Base-by-base conservation (phyloP, 495 filamentous ascomycete genomes). In the Aspergillus coremiiformis region DNA sequence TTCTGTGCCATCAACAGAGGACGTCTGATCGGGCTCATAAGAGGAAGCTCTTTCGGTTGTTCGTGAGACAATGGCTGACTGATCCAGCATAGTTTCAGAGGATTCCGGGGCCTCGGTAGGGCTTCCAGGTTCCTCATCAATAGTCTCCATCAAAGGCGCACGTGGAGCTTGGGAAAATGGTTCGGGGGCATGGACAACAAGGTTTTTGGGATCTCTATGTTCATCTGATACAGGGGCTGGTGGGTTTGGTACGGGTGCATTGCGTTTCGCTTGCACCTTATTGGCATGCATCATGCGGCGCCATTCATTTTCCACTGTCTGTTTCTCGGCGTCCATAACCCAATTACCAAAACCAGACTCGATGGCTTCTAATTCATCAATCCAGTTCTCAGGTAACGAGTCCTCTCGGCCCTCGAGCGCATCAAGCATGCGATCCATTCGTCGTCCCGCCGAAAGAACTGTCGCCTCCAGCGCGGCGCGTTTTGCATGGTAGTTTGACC, bases 341-440 rank as follows among this genome's bases (percentile, higher is more conserved):
- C 93, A 97, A 12, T 79, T 72, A 7, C 81, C 78, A 67, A 90
- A 95, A n/a, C 85, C 79, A 10, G 79, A 74, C 60, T 98, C 94
- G 12, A 96, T 68, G 0, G 66, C 64, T 62, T 97, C 94, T 59
- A 97, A 79, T 6, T 83, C 75, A 51, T 91, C 88, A 42, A 96
- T 80, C 94, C 94, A 98, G 17, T 68, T 60, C 27, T 95, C 89
- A 0, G 93, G 93, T 9, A 98, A 64, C 3, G 85, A 85, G 57
- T 98, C 93, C 47, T 84, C 74, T 22, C 82, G 77, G 5, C 88
- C 90, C 62, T 96, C 93, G 9, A 97, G 70, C 9, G 80, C 73
- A 59, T 97, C 91, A 6, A 97, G 77, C 77, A 94, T 87, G 11
- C 69, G 76, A 64, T 98, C 93, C 63, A 97, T 72, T 20, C 82